Evolutionary conservation across 2,329 filamentous ascomycete species (phyloP).

Genomic region (Paecilomyces fulvus): DNA sequence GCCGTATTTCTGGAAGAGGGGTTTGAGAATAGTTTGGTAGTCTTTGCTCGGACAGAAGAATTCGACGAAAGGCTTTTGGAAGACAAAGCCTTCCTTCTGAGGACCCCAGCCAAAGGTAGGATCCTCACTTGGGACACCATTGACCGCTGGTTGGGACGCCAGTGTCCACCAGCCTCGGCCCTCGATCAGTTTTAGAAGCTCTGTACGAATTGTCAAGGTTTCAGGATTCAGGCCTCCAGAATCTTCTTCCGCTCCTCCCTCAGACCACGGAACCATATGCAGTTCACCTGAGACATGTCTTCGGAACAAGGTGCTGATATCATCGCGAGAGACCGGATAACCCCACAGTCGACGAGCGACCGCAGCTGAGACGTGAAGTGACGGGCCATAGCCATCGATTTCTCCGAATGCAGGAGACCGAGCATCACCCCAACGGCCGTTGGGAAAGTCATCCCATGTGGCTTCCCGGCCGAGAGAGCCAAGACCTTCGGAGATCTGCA

Average conservation of each 20-base stretch:
- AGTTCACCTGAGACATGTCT: constrained; percentile 73
- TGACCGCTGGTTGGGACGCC: constrained; percentile 88
- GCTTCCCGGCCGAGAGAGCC: constrained; percentile 84
- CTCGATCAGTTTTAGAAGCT: constrained; percentile 66
- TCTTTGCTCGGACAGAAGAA: constrained; percentile 75
- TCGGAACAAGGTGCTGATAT: constrained; percentile 74
- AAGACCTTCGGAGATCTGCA: constrained; percentile 90
- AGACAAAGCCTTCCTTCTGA: constrained; percentile 75
- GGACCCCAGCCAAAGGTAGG: constrained; percentile 89
- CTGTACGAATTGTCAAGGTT: constrained; percentile 68
- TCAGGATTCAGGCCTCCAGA: constrained; percentile 52
- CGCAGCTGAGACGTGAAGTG: constrained; percentile 77
- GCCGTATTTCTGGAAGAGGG: constrained; percentile 51
- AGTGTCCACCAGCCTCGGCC: constrained; percentile 90
- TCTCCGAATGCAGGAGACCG: constrained; percentile 90
- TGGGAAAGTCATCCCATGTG: constrained; percentile 98
- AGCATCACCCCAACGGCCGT: constrained; percentile 90
- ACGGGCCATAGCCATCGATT: constrained; percentile 97
- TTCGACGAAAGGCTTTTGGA: constrained; percentile 97
- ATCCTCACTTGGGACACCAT: constrained; percentile 70
- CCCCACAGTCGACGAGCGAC: constrained; percentile 83
- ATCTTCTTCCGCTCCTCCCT: constrained; percentile 56
- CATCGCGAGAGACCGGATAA: constrained; percentile 57
- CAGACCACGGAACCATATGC: constrained; percentile 82
- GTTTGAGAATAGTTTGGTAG: constrained; percentile 56